phyloP scores from a whole-genome alignment of 106 monocot genomes.

The Platanthera zijinensis region DNA sequence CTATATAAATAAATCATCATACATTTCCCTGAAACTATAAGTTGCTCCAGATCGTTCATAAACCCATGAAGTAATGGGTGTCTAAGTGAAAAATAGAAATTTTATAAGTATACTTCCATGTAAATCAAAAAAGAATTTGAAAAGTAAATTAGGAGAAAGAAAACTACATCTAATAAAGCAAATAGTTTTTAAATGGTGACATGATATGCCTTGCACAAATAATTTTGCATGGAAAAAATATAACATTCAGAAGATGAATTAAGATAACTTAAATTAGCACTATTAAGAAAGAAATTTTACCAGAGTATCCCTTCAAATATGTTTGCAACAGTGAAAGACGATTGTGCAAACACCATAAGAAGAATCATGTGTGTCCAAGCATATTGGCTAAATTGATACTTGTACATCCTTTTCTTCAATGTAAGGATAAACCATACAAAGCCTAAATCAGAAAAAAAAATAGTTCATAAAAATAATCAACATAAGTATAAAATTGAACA shows the following conservation, averaged over 20 bases:
- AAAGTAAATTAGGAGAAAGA: background rate
- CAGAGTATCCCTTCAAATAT: constrained; percentile 99
- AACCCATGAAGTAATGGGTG: background rate
- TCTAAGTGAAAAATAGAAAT: background rate
- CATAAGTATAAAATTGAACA: background rate
- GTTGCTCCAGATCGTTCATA: background rate
- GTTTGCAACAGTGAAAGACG: constrained; percentile 80
- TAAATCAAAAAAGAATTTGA: background rate
- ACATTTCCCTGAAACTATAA: background rate
- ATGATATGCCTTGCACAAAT: background rate
- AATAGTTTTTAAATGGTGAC: background rate
- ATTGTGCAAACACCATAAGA: constrained; percentile 67
- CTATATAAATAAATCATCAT: background rate
- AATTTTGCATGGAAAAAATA: constrained; percentile 3
- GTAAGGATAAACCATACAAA: constrained; percentile 96
- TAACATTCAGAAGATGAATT: background rate
- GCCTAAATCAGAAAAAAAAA: constrained; percentile 31
- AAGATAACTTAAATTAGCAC: background rate
- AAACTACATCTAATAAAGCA: background rate
- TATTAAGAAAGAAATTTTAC: constrained; percentile 29
- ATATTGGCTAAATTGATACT: constrained; percentile 78
- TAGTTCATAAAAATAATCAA: background rate
- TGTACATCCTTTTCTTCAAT: constrained; percentile 85
- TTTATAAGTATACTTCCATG: background rate
- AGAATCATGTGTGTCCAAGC: constrained; percentile 86